These are phyloP conservation scores for Elaeis oleifera DNA, from an alignment of 202 grass and related monocot species.

Conservation along the genomic window DNA sequence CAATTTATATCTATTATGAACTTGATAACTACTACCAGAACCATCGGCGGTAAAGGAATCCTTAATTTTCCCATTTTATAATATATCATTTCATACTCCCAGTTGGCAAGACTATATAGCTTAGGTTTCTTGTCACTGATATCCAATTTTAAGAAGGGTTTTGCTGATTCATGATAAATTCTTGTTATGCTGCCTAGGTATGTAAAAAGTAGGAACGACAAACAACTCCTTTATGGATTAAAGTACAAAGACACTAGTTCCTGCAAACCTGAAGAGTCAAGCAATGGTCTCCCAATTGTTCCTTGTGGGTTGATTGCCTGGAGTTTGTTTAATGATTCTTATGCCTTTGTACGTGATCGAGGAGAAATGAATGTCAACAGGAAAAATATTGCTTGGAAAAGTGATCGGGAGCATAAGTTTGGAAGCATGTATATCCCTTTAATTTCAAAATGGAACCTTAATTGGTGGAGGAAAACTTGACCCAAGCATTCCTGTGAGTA, in stretches of 20 bases:
- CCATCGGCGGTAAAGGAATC: constrained; percentile 55
- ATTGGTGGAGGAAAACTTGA: constrained; percentile 78
- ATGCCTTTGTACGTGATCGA: constrained; percentile 41
- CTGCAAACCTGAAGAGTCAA: constrained; percentile 44
- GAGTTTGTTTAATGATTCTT: constrained; percentile 98
- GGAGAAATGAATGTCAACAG: constrained; percentile 52
- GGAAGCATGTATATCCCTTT: constrained; percentile 83
- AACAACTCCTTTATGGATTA: constrained; percentile 55
- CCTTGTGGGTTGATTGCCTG: constrained; percentile 94
- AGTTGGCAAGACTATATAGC: too few relatives aligned
- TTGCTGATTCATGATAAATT: background rate
- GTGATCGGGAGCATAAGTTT: constrained; percentile 79
- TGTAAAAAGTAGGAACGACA: constrained; percentile 80
- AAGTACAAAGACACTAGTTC: constrained; percentile 45
- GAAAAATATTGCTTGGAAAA: constrained; percentile 87
- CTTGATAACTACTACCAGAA: constrained; percentile 92
- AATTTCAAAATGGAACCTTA: constrained; percentile 90
- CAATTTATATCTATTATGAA: constrained; percentile 91
- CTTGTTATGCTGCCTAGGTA: constrained; percentile 35
- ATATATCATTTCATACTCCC: constrained; percentile 1
- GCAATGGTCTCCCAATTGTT: constrained; percentile 53
- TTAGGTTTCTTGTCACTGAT: too few relatives aligned
- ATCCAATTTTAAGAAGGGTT: background rate
- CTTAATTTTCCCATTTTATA: background rate
- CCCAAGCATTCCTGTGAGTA: constrained; percentile 65